Conservation (phyloP, 2,329 filamentous ascomycete genomes). For the Trichoderma atroviride region DNA sequence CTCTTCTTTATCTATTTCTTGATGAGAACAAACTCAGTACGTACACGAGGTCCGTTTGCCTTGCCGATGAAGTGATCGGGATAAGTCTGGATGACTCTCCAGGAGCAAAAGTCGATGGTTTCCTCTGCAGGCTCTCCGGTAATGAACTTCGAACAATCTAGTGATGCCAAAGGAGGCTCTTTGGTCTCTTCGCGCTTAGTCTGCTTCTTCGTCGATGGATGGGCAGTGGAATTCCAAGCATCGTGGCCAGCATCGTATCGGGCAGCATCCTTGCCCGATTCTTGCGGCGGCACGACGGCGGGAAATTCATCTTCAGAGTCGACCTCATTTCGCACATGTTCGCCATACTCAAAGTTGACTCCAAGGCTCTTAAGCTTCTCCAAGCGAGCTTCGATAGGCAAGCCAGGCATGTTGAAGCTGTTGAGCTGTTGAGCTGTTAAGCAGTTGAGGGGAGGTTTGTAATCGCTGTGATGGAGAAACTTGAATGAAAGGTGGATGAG, state of each 20-base stretch:
- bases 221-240: not conserved
- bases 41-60: conserved; percentile 52
- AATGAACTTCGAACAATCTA: conserved; percentile 34
- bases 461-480: not conserved
- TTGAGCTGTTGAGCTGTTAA: not conserved
- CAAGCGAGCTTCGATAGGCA: conserved; percentile 30
- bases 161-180: not conserved
- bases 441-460: not conserved
- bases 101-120: conserved; percentile 50
- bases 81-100: conserved; percentile 59
- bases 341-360: conserved; percentile 15
- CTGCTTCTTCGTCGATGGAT: not conserved
- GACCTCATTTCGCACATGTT: not conserved
- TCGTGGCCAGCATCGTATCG: not conserved
- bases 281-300: not conserved
- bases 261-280: not conserved
- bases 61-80: conserved; percentile 61
- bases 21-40: not conserved
- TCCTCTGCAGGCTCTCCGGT: conserved; percentile 34
- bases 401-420: conserved; percentile 29
- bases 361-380: conserved; percentile 33
- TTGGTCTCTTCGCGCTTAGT: not conserved
- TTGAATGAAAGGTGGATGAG: not conserved
- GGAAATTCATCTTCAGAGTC: conserved; percentile 14
- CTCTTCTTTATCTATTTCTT: too few species aligned